Conservation (phyloP, 805 yeast genomes). For the Candida manassasensis region DNA sequence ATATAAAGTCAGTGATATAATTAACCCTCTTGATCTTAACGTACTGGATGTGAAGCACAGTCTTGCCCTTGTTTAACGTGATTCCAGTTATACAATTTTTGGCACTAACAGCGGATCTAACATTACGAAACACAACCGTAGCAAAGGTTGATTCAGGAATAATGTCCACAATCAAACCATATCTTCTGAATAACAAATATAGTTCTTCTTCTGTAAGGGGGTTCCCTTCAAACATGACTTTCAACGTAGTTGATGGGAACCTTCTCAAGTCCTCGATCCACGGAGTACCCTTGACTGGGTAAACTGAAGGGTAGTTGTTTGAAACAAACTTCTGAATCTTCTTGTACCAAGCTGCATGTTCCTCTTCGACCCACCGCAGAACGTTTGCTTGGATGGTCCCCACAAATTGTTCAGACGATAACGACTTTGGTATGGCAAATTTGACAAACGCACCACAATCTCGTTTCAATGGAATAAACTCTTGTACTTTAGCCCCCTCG, state of each 20-base stretch:
- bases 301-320: slow-evolving; percentile 44
- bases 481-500: slow-evolving; percentile 39
- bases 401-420: slow-evolving; percentile 49
- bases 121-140: slow-evolving; percentile 47
- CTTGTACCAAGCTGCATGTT: slow-evolving; percentile 8
- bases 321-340: slow-evolving; percentile 10
- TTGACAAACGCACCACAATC: slow-evolving; percentile 96
- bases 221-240: slow-evolving; percentile 72
- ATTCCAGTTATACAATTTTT: slow-evolving; percentile 88
- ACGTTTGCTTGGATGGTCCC: slow-evolving; percentile 46
- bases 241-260: slow-evolving; percentile 59
- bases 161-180: slow-evolving; percentile 79
- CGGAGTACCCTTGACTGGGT: slow-evolving; percentile 84
- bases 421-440: slow-evolving; percentile 53
- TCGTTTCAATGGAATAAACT: slow-evolving; percentile 63
- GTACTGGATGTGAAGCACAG: slow-evolving; percentile 66
- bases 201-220: slow-evolving; percentile 74
- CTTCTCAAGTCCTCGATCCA: slow-evolving; percentile 94
- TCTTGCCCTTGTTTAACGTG: slow-evolving; percentile 50
- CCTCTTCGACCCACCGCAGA: slow-evolving; percentile 12
- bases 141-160: slow-evolving; percentile 46
- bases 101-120: slow-evolving; percentile 76
- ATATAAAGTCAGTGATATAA: slow-evolving; percentile 51
- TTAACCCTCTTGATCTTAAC: slow-evolving; percentile 52
- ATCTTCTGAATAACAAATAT: slow-evolving; percentile 77